phyloP scores from a whole-genome alignment of 169 alveolate genomes.

The Plasmodium coatneyi region DNA sequence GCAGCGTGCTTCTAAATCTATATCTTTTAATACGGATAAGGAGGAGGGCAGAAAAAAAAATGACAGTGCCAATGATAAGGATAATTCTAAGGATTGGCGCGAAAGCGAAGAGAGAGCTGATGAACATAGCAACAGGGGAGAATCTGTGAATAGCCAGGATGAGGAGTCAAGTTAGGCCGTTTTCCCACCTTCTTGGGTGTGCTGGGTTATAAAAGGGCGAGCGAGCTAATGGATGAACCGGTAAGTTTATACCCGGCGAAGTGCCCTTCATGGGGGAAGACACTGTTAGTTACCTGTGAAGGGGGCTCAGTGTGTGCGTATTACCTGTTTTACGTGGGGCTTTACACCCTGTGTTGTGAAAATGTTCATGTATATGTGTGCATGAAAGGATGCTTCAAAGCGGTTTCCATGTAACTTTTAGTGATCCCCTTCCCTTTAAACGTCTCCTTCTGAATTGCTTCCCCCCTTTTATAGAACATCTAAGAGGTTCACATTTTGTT shows the following conservation, averaged over 20 bases:
- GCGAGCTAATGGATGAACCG: background rate
- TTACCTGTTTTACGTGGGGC: background rate
- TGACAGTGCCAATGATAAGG: constrained; percentile 37
- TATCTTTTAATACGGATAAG: constrained; percentile 62
- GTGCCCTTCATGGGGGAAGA: background rate
- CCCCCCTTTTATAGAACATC: background rate
- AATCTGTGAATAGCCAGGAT: constrained; percentile 34
- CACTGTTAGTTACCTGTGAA: background rate
- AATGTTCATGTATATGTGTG: background rate
- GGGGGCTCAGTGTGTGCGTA: background rate
- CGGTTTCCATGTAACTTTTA: background rate
- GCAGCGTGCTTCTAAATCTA: constrained; percentile 29
- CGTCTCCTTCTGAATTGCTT: background rate
- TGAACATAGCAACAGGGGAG: background rate
- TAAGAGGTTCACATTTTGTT: background rate
- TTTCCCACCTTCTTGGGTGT: background rate
- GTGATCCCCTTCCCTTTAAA: background rate
- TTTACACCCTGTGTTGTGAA: background rate
- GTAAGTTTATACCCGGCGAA: background rate
- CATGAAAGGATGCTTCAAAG: background rate
- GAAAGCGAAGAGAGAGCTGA: constrained; percentile 42
- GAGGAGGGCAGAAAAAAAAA: constrained; percentile 49
- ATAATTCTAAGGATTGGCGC: constrained; percentile 56
- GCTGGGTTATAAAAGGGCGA: too few relatives aligned
- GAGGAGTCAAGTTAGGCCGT: constrained; percentile 9